These are phyloP conservation scores for Beta macrorhiza DNA, from an alignment of 179 eudicot species.

Conservation along the genomic window DNA sequence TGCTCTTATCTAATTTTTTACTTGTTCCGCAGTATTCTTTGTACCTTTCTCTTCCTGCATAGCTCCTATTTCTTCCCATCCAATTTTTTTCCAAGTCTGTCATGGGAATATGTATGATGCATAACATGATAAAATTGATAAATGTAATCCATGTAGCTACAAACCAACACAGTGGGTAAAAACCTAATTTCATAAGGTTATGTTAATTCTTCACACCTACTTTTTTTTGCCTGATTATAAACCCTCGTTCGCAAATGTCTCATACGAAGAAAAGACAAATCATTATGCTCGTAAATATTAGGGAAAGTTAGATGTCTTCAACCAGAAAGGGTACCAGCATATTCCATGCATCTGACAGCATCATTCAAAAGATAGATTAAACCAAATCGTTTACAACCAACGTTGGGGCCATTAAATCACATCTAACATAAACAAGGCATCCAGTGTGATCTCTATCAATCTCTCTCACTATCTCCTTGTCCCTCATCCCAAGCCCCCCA, in stretches of 20 bases:
- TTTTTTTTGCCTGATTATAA: background rate
- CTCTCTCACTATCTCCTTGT: background rate
- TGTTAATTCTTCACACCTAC: background rate
- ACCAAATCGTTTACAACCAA: background rate
- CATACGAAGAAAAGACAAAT: background rate
- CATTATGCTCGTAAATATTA: background rate
- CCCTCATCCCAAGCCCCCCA: background rate
- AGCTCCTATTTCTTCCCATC: background rate
- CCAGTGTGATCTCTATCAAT: background rate
- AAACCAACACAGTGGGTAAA: background rate
- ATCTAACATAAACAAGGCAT: background rate
- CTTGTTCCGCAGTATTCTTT: background rate
- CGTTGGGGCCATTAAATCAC: background rate
- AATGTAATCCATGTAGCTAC: background rate
- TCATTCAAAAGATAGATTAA: background rate
- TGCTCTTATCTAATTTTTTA: slow-evolving; percentile 7
- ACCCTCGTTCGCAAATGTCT: background rate
- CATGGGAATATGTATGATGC: background rate
- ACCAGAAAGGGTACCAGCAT: background rate
- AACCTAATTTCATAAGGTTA: background rate
- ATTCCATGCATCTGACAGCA: background rate
- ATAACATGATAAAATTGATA: background rate
- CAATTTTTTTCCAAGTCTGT: background rate
- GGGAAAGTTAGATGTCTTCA: background rate
- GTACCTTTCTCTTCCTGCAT: background rate